Evolutionary conservation across 345 rosid species (phyloP).

Genomic region (Brassica rapa): DNA sequence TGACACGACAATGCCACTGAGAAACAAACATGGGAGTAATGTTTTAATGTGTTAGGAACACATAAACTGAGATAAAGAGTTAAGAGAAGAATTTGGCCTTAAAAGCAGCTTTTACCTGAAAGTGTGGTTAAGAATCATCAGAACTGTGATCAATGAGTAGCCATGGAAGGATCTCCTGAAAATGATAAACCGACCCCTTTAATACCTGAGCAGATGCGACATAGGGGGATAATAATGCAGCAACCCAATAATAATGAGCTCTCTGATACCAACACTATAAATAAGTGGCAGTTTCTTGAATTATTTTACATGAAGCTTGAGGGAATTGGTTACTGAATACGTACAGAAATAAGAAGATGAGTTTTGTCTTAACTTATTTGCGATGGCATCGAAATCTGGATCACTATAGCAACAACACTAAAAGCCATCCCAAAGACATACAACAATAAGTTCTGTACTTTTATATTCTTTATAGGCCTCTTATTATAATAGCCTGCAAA

Average conservation of each 20-base stretch:
- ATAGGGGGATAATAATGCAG: neutral
- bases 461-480: constrained; percentile 40
- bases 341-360: no score
- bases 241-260: neutral
- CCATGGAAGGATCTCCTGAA: constrained; percentile 87
- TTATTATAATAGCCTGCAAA: constrained; percentile 65
- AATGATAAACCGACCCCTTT: neutral
- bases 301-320: no score
- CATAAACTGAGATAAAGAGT: neutral
- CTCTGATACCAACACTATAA: neutral
- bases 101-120: constrained; percentile 58
- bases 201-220: neutral
- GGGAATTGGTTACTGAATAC: neutral
- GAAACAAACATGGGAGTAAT: neutral
- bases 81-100: constrained; percentile 23
- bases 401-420: no score
- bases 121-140: constrained; percentile 95
- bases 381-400: no score
- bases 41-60: no score
- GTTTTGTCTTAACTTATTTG: no score
- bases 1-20: neutral
- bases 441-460: constrained; percentile 93
- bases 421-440: constrained; percentile 61
- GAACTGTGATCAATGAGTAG: constrained; percentile 32
- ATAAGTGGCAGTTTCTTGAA: neutral